These are phyloP conservation scores for Arxiozyma slooffiae DNA, from an alignment of 1,139 yeast species.

Conservation along the genomic window DNA sequence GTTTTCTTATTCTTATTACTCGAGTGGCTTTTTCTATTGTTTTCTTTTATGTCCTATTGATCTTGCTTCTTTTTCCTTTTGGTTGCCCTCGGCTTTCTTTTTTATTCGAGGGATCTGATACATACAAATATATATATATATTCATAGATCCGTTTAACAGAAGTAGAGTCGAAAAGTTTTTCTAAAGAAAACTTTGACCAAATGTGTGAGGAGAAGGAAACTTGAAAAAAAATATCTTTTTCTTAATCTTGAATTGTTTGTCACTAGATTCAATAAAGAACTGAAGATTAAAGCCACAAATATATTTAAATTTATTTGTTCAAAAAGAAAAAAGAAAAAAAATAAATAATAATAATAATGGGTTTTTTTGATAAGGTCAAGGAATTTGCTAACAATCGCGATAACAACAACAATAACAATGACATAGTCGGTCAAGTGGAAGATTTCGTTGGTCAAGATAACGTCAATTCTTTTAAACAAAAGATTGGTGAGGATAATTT, in stretches of 20 bases:
- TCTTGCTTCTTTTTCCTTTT: background rate
- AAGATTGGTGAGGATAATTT: slow-evolving; percentile 24
- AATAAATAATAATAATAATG: slow-evolving; percentile 22
- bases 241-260: too few species aligned
- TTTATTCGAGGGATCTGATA: background rate
- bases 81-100: background rate
- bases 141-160: too few species aligned
- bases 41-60: background rate
- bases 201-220: too few species aligned
- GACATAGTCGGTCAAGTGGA: slow-evolving; percentile 22
- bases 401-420: slow-evolving; percentile 1
- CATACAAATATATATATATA: too few species aligned
- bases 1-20: background rate
- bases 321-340: too few species aligned
- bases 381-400: slow-evolving; percentile 4
- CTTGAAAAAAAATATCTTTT: too few species aligned
- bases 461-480: slow-evolving; percentile 16
- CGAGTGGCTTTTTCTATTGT: background rate
- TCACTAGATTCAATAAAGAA: too few species aligned
- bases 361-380: slow-evolving; percentile 28
- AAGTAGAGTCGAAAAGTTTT: too few species aligned
- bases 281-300: too few species aligned
- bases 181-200: too few species aligned
- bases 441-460: slow-evolving; percentile 20
- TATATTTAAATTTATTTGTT: too few species aligned